Base-by-base conservation (phyloP, 495 filamentous ascomycete species). In the Rhypophila decipiens region DNA sequence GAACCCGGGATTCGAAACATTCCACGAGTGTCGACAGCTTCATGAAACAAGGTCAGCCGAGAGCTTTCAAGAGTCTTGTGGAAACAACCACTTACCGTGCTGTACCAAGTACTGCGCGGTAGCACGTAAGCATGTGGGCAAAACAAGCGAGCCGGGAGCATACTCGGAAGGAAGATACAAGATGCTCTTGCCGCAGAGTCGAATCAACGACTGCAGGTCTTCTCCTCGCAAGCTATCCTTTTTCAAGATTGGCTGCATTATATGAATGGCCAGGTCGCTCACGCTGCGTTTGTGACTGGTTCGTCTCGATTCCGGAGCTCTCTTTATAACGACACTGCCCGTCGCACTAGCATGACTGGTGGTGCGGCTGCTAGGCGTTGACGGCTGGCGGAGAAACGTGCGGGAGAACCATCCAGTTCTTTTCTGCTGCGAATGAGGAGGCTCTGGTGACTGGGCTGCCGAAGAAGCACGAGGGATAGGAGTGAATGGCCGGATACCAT, bases 71-170 rank as follows among this genome's bases (percentile, higher is more conserved):
- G 29, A 5, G 24, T 21, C 10, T 15, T 10, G 10, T n/a, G 8
- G 1, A 9, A 21, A 23, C 24, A 24, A 19, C 0, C 2, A 5
- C 78, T 57, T 63, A 89, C 87, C 82, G 66, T 85, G 71, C 54
- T 76, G 75, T 9, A 79, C 68, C 27, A 93, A 66, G 63, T 81
- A 84, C 39, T 77, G 74, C 31, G 79, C 77, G 7, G 81, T 82
- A 11, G 84, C 85, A 29, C 86, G 84, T 45, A 91, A 78, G 55
- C 85, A 89, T 4, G 84, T 84, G 5, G 87, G 87, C 10, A 93
- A 67, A 15, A 77, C 67, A 43, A 89, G 67, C 19, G 77, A 75
- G 3, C 73, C 70, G 7, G 86, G 78, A 13, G 83, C 72, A 56
- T 87, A 81, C 38, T 84, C 80, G 0, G 64, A 54, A 0, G 85